Evolutionary conservation across 1,139 yeast species (phyloP), one percentile per base, ranked within the genome.

Genomic region (Blastobotrys malaysiensis): DNA sequence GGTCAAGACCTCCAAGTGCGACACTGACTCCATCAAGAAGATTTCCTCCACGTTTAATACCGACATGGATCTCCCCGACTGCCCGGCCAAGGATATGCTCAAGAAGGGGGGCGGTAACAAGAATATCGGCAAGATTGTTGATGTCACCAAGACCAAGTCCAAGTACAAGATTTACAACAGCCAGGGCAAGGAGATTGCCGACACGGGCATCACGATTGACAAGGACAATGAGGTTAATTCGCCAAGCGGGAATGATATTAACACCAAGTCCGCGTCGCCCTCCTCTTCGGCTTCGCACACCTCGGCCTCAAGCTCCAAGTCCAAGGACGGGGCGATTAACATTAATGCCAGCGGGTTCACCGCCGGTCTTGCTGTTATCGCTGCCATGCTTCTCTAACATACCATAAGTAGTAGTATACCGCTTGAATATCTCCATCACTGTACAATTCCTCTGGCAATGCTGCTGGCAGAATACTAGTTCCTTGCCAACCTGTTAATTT

Each of bases 71-170:
- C 65, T 74, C 46, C 80, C 79, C 47, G 65, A 60, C 16, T 69
- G 70, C 26, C 82, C 84, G 50, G 69, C 65, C 9, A 52, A 56
- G 46, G 63, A 61, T 31, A 55, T 77, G 69, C 79, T 82, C 57
- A 67, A 75, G 59, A 69, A 78, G 57, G 87, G 87, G 65, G 80
- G 77, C 49, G 77, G 77, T 51, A 73, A 75, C 64, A 67, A 74
- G 46, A 79, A 81, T 58, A 63, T 75, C 55, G 86, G 87, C 53
- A 61, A 74, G 53, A 68, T 82, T 51, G 67, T 82, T 55, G 67
- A 68, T 39, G 66, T 79, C 48, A 63, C 68, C 50, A 65, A 69
- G 7, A 72, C 71, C 53, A 69, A 73, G 27, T 69, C 82, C 18
- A 73, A 73, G 47, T 78, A 73, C 65, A 67, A 73, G 9, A 71